Percentiles rank a stretch among this genome's conserved stretches.
phyloP scores from a whole-genome alignment of 2,329 filamentous ascomycete species.

The Penicillium hordei region DNA sequence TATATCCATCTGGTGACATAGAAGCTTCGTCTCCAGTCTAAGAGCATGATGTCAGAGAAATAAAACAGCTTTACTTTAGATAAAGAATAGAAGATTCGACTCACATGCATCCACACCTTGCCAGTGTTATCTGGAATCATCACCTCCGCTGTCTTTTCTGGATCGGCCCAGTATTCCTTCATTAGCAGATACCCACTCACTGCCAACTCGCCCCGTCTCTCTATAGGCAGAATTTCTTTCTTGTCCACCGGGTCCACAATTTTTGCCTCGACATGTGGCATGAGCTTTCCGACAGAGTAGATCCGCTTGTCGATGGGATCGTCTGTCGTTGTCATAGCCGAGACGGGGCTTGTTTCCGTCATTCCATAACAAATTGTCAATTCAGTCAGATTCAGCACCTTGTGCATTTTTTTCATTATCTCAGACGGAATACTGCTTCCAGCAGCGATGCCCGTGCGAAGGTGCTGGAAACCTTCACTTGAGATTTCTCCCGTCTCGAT shows the following conservation, averaged over 20 bases:
- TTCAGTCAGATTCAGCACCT: constrained; percentile 71
- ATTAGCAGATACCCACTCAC: constrained; percentile 84
- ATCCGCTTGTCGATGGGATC: constrained; percentile 74
- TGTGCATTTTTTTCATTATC: constrained; percentile 66
- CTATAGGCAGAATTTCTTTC: constrained; percentile 59
- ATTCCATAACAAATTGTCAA: constrained; percentile 95
- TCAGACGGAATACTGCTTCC: constrained; percentile 81
- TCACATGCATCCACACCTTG: constrained; percentile 73
- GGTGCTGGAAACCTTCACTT: constrained; percentile 58
- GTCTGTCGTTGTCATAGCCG: constrained; percentile 74
- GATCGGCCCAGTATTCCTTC: constrained; percentile 85
- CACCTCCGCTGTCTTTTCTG: constrained; percentile 66
- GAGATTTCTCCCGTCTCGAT: constrained; percentile 56
- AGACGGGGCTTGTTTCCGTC: constrained; percentile 78
- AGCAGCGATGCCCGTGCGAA: constrained; percentile 89
- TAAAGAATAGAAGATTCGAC: constrained; percentile 13
- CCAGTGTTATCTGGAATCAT: constrained; percentile 57
- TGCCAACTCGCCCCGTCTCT: constrained; percentile 74
- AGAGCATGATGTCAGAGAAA: neutral
- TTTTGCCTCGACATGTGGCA: constrained; percentile 80
- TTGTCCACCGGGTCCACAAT: constrained; percentile 70
- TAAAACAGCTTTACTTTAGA: neutral
- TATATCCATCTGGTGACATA: constrained; percentile 80
- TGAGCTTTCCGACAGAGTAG: constrained; percentile 71
- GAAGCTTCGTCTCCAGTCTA: constrained; percentile 85